A percentile compares a stretch with the other conserved stretches of the same genome.
phyloP scores from a whole-genome alignment of 176 grass and related monocot species.

The Oryza meyeriana region DNA sequence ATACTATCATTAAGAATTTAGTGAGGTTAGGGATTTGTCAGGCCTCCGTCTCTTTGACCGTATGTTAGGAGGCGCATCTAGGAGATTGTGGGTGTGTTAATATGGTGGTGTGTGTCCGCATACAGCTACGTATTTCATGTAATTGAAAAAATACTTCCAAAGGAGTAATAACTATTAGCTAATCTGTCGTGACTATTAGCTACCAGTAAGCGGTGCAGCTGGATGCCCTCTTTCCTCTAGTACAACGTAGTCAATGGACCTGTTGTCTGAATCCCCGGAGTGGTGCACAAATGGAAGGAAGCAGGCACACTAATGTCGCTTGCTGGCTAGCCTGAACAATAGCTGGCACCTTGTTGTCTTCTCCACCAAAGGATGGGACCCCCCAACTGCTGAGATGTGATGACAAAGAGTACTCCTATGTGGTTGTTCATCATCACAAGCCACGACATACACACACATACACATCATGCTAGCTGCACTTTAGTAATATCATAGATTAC shows the following conservation, averaged over 20 bases:
- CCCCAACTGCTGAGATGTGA: conserved; percentile 5
- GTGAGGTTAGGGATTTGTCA: too few relatives aligned
- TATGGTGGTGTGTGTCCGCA: too few relatives aligned
- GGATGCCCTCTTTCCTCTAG: background rate
- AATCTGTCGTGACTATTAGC: background rate
- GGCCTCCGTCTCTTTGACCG: too few relatives aligned
- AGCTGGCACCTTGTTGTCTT: conserved; percentile 51
- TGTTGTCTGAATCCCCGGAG: conserved; percentile 18
- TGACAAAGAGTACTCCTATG: conserved; percentile 6
- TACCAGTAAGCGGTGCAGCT: background rate
- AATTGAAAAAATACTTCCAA: too few relatives aligned
- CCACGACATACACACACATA: background rate
- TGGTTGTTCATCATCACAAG: background rate
- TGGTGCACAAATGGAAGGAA: conserved; percentile 42
- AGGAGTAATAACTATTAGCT: background rate
- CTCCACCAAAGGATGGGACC: conserved; percentile 1
- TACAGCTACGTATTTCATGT: too few relatives aligned
- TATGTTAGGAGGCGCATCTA: too few relatives aligned
- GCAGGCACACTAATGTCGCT: conserved; percentile 10
- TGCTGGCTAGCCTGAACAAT: conserved; percentile 9
- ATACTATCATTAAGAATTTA: too few relatives aligned
- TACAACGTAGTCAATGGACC: conserved; percentile 6
- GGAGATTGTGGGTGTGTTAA: too few relatives aligned
- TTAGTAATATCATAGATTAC: background rate
- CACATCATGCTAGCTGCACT: background rate